These are phyloP conservation scores for Ceratopteris richardii DNA, from an alignment of 75 land plant genomes.

Conservation along the genomic window DNA sequence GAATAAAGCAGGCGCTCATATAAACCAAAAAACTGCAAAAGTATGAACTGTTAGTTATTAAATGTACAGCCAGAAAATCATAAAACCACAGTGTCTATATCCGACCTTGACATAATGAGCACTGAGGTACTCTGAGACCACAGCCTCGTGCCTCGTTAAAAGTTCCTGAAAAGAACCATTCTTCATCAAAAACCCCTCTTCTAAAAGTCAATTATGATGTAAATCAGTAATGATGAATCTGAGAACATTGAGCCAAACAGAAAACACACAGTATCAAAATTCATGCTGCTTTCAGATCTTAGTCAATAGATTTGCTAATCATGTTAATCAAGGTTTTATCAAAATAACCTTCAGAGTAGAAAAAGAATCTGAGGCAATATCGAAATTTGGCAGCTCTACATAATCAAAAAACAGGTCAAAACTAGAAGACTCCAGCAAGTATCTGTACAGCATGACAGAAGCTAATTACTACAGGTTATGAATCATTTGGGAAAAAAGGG, in stretches of 20 bases:
- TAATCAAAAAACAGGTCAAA: conserved; percentile 90
- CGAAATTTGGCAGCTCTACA: conserved; percentile 91
- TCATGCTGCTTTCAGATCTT: no score
- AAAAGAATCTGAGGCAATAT: conserved; percentile 94
- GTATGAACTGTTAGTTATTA: not conserved
- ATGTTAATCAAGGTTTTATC: not conserved
- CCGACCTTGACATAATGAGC: conserved; percentile 71
- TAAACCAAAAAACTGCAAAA: conserved; percentile 67
- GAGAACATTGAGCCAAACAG: no score
- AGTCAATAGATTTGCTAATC: not conserved
- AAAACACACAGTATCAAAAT: no score
- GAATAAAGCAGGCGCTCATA: conserved; percentile 81
- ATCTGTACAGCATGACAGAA: conserved; percentile 35
- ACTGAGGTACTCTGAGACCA: conserved; percentile 59
- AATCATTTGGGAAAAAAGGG: not conserved
- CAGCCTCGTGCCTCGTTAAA: conserved; percentile 71
- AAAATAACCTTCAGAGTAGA: conserved; percentile 73
- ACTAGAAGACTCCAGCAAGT: conserved; percentile 86
- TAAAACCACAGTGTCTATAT: not conserved
- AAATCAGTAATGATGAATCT: no score
- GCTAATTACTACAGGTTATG: conserved; percentile 1
- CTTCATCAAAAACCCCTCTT: not conserved
- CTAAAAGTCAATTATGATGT: no score
- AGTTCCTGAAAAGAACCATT: conserved; percentile 55
- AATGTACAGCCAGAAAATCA: no score